Evolutionary conservation across 2,329 filamentous ascomycete species (phyloP).

Genomic region (Cytospora leucostoma): DNA sequence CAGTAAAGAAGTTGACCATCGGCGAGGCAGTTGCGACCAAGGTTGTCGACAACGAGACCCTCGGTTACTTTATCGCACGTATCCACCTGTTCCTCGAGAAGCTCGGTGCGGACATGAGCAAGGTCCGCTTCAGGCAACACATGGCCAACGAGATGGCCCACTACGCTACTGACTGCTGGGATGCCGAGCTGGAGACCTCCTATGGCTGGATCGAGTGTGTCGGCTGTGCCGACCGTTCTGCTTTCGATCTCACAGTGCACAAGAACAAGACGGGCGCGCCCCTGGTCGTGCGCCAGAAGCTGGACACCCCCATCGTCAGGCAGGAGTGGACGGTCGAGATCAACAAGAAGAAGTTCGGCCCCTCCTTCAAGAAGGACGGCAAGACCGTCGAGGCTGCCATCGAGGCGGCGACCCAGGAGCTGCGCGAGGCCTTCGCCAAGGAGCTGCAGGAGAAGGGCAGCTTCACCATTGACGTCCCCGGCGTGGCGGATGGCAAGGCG

Average conservation of each 20-base stretch:
- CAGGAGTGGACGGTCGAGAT: conserved; percentile 88
- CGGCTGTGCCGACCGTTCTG: conserved; percentile 92
- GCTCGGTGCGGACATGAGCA: conserved; percentile 82
- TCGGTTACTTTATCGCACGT: conserved; percentile 94
- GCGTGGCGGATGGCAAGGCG: conserved; percentile 68
- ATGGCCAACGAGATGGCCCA: conserved; percentile 81
- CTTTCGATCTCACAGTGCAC: conserved; percentile 91
- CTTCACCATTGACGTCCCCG: conserved; percentile 73
- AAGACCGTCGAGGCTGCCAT: conserved; percentile 82
- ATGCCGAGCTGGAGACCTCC: conserved; percentile 87
- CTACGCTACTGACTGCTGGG: conserved; percentile 97
- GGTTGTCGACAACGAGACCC: conserved; percentile 93
- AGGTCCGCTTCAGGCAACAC: conserved; percentile 95
- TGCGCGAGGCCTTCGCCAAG: conserved; percentile 77
- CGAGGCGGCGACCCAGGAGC: conserved; percentile 68
- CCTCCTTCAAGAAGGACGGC: conserved; percentile 91
- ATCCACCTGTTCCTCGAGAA: conserved; percentile 89
- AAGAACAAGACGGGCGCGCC: conserved; percentile 88
- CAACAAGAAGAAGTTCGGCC: conserved; percentile 95
- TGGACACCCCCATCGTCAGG: conserved; percentile 74
- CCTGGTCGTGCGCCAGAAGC: conserved; percentile 79
- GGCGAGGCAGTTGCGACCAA: conserved; percentile 81
- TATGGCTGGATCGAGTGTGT: conserved; percentile 99
- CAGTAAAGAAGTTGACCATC: conserved; percentile 71
- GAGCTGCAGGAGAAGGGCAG: conserved; percentile 73